Evolutionary conservation across 768 basidiomycete genomes (phyloP).

Genomic region (Podaxis sp.): DNA sequence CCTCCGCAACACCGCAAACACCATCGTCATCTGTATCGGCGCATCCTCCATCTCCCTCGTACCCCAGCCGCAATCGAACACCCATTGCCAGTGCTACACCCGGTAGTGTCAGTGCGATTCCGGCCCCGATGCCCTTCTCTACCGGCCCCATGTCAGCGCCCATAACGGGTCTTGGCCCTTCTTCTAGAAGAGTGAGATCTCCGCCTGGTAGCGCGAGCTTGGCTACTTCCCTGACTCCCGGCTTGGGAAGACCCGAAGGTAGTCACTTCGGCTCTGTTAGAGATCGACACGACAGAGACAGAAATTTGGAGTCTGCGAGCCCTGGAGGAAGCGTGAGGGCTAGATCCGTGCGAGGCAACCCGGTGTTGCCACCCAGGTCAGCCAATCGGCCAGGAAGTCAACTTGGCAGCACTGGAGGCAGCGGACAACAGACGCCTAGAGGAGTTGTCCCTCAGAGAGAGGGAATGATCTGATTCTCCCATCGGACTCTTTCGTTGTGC

Average conservation of each 20-base stretch:
- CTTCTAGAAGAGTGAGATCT: conserved; percentile 23
- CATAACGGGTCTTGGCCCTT: conserved; percentile 5
- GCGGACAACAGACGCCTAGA: conserved; percentile 32
- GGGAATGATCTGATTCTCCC: conserved; percentile 50
- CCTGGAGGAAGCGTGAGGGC: conserved; percentile 44
- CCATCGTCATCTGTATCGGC: conserved; percentile 4
- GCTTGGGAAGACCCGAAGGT: neutral
- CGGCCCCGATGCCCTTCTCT: conserved; percentile 22
- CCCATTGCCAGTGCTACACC: conserved; percentile 18
- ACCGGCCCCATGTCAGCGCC: conserved; percentile 19
- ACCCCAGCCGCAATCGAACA: conserved; percentile 21
- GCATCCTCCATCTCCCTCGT: conserved; percentile 11
- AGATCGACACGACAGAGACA: conserved; percentile 15
- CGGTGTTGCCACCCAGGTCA: conserved; percentile 52
- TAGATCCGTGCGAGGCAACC: conserved; percentile 13
- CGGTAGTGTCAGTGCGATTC: conserved; percentile 15
- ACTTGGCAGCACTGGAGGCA: conserved; percentile 24
- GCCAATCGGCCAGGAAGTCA: conserved; percentile 60
- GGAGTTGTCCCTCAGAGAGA: conserved; percentile 52
- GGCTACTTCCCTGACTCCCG: neutral
- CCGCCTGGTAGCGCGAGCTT: conserved; percentile 3
- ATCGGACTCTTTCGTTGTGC: neutral
- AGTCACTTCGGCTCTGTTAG: conserved; percentile 6
- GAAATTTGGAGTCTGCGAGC: conserved; percentile 23
- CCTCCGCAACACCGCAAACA: conserved; percentile 15